phyloP scores from a whole-genome alignment of 148 eudicot species.

The Euryodendron excelsum region DNA sequence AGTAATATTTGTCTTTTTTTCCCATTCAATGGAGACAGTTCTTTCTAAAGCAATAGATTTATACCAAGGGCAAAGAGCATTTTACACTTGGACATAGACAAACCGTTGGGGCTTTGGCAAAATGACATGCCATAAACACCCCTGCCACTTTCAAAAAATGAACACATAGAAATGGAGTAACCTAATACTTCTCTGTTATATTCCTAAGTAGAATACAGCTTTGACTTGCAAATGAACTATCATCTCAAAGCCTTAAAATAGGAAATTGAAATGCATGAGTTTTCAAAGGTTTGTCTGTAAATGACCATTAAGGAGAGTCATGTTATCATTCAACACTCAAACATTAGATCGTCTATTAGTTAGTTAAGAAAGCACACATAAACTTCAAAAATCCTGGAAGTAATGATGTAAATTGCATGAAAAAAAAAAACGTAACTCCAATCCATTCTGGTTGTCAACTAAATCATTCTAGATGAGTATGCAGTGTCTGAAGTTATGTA shows the following conservation, averaged over 20 bases:
- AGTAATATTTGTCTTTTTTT: too few species aligned
- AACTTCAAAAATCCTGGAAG: background rate
- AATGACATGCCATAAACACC: too few species aligned
- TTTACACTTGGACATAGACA: too few species aligned
- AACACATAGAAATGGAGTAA: too few species aligned
- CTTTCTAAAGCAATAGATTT: too few species aligned
- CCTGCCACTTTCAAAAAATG: background rate
- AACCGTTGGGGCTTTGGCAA: too few species aligned
- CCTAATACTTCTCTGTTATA: background rate
- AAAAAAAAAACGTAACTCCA: background rate
- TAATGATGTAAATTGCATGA: background rate
- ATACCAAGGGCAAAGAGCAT: too few species aligned
- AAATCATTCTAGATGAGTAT: background rate
- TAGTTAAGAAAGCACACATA: too few species aligned
- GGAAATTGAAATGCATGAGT: background rate
- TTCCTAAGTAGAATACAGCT: background rate
- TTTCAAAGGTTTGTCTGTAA: background rate
- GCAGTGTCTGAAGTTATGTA: too few species aligned
- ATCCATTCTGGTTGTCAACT: background rate
- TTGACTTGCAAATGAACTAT: background rate
- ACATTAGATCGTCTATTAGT: background rate
- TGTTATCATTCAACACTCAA: background rate
- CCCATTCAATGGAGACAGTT: too few species aligned
- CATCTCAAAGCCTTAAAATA: background rate
- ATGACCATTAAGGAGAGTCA: background rate